These are phyloP conservation scores for Pseudonectria buxi DNA, from an alignment of 2,329 filamentous ascomycete species.

Conservation along the genomic window DNA sequence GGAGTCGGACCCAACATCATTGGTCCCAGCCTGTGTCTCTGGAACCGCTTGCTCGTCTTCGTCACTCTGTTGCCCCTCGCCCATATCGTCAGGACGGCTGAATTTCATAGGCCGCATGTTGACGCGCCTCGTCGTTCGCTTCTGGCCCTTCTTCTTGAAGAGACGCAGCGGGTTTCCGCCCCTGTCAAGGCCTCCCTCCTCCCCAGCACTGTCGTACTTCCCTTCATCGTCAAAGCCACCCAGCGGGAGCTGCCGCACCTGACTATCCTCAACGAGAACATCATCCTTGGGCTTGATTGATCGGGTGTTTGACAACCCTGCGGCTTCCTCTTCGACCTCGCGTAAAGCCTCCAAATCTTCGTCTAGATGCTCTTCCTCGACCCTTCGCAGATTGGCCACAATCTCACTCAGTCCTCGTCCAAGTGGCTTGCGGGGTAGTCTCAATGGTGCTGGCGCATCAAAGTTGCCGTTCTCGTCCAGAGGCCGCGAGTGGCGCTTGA, in stretches of 20 bases:
- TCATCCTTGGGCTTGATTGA: conserved; percentile 24
- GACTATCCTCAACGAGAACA: conserved; percentile 39
- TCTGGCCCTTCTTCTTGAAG: conserved; percentile 80
- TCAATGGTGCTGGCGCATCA: conserved; percentile 40
- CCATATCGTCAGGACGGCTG: conserved; percentile 38
- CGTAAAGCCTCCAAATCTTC: conserved; percentile 68
- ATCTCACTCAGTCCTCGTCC: conserved; percentile 67
- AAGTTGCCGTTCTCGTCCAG: conserved; percentile 51
- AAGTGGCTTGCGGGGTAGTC: conserved; percentile 54
- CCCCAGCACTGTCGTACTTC: conserved; percentile 47
- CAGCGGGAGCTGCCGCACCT: conserved; percentile 38
- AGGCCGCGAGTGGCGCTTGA: conserved; percentile 44
- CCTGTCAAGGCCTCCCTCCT: conserved; percentile 43
- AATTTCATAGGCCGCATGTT: conserved; percentile 53
- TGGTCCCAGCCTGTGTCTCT: conserved; percentile 20
- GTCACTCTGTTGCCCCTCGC: conserved; percentile 22
- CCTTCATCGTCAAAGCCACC: conserved; percentile 60
- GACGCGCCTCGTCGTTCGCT: conserved; percentile 64
- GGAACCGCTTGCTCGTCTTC: conserved; percentile 30
- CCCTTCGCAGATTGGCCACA: conserved; percentile 61
- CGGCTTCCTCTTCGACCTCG: conserved; percentile 57
- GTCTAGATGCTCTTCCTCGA: conserved; percentile 63
- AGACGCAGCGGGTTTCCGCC: conserved; percentile 53
- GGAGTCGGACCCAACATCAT: conserved; percentile 15
- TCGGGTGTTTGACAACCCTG: conserved; percentile 15